Conservation (phyloP, 2,329 filamentous ascomycete genomes). For the Orbilia blumenaviensis region DNA sequence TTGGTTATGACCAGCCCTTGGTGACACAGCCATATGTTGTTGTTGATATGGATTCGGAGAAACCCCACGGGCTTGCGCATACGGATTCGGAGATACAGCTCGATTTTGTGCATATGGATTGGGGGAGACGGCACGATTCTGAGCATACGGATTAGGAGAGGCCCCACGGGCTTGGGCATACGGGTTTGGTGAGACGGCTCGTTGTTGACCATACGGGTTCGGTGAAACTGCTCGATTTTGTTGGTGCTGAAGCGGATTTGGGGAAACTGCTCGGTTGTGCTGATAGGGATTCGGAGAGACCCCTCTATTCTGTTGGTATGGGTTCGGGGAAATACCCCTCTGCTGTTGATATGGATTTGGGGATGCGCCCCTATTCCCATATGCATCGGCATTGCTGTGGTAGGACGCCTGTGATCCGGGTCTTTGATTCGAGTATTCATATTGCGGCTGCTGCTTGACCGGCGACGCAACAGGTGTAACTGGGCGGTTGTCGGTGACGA, state of each 20-base stretch:
- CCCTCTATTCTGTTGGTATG: conserved; percentile 47
- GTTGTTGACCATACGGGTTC: conserved; percentile 43
- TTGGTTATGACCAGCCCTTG: conserved; percentile 53
- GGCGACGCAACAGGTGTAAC: conserved; percentile 60
- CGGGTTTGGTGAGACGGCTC: conserved; percentile 58
- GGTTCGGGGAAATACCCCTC: conserved; percentile 59
- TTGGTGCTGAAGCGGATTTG: conserved; percentile 57
- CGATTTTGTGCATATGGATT: conserved; percentile 58
- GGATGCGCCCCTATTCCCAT: conserved; percentile 60
- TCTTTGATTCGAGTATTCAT: conserved; percentile 59
- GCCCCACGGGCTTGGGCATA: conserved; percentile 48
- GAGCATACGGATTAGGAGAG: conserved; percentile 54
- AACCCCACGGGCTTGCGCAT: conserved; percentile 29
- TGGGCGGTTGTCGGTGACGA: conserved; percentile 86
- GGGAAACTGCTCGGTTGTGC: conserved; percentile 58
- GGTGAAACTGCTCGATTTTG: conserved; percentile 35
- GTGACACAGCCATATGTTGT: conserved; percentile 52
- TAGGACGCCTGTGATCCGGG: conserved; percentile 60
- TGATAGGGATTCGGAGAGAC: conserved; percentile 60
- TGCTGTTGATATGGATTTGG: conserved; percentile 57
- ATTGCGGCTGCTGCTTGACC: conserved; percentile 53
- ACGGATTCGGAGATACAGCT: conserved; percentile 60
- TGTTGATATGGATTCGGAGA: conserved; percentile 60
- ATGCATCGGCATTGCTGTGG: conserved; percentile 59
- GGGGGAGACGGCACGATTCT: conserved; percentile 53